Base-by-base conservation (phyloP, 1,139 yeast species). In the Zygoascus meyerae region DNA sequence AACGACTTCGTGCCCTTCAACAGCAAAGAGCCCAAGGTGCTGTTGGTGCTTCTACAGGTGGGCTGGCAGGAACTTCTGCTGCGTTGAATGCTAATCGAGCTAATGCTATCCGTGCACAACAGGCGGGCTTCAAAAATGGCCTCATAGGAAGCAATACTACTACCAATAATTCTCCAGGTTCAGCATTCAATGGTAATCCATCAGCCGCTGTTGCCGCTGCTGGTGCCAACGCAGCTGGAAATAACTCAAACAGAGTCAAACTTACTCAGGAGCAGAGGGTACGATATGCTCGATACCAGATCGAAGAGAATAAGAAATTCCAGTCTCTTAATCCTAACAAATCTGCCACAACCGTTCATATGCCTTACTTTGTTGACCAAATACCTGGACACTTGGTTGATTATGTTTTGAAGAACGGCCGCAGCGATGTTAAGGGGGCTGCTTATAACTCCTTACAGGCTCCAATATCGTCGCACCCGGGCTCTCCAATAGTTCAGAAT, bases 1-100 rank as follows among this genome's bases (percentile, higher is more conserved):
- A 65, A 47, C 56, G 63, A 28, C 54, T 57, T 42, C 50, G 60
- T 34, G 48, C 55, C 44, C 50, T 51, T 18, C 58, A 49, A 26
- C 56, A 43, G 40, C 59, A 49, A 36, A 52, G 48, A 26, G 52
- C 49, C 39, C 28, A 15, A 14, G 32, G 42, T 5, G 35, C 46
- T 10, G 58, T 46, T 15, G 42, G 41, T 31, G 5, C 47, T 42
- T 4, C 26, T 21, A 7, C 7, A 5, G 26, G 26, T 21, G 26
- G 26, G 26, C 26, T 7, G 6, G 42, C 33, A 29, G 34, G 44
- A 28, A 40, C 49, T 18, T 14, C 40, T 40, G 34, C 52, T 35
- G 33, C 51, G 16, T 14, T 28, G 17, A 14, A 12, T 12, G 33
- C 39, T 18, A n/a, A 35, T 12, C 31, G 17, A n/a, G 30, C 43